Conservation (phyloP, 441 rosid genomes). For the Metrosideros polymorpha region DNA sequence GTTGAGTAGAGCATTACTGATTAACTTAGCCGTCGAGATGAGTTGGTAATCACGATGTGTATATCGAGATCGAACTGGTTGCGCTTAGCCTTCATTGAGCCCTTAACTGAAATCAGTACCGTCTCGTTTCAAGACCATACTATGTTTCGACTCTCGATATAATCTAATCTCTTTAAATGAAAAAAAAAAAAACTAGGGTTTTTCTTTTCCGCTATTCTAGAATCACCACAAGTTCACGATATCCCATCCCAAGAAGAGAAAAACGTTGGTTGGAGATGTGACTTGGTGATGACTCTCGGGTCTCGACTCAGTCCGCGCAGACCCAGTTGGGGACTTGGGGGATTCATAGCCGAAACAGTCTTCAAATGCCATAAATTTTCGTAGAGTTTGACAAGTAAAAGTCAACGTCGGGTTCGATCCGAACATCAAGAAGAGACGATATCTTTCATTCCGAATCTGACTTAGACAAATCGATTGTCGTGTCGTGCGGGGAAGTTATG, state of each 20-base stretch:
- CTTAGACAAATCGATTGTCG: not conserved
- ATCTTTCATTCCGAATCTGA: not conserved
- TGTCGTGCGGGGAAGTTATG: not conserved
- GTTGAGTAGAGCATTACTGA: not conserved
- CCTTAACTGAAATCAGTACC: not conserved
- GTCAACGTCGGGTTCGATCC: not conserved
- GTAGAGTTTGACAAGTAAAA: not conserved
- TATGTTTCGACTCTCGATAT: too few species aligned
- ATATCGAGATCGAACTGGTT: not conserved
- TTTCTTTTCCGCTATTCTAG: too few species aligned
- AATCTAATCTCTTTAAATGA: too few species aligned
- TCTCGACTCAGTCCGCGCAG: too few species aligned
- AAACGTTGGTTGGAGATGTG: too few species aligned
- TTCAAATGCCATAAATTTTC: not conserved
- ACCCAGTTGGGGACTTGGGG: not conserved
- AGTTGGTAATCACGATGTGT: not conserved
- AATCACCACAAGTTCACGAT: too few species aligned
- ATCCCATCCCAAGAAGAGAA: too few species aligned
- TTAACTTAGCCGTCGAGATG: not conserved
- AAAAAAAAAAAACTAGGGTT: too few species aligned
- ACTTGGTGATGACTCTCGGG: too few species aligned
- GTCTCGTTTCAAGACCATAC: too few species aligned
- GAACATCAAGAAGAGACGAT: not conserved
- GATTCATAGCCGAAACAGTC: not conserved
- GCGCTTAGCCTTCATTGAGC: not conserved